Base-by-base conservation (phyloP, 257 asterid species). In the Catharanthus roseus region DNA sequence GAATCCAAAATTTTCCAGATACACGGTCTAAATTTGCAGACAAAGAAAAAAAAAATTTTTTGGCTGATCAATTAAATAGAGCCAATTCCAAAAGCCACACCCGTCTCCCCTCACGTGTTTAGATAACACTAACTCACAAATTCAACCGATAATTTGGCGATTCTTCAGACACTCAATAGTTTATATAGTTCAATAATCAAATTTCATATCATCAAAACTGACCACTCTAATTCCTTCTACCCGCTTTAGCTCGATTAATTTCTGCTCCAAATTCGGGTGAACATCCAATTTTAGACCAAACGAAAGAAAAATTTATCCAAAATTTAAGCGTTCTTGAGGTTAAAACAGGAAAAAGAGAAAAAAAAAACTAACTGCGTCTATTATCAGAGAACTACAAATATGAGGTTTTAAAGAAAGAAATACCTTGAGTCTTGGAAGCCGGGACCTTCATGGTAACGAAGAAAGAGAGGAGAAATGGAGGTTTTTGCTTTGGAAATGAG, bases 401-500 rank as follows among this genome's bases (percentile, higher is more conserved):
- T 9, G 16, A 16, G 21, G 29, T 29, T 9, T 34, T 10, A 34
- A 1, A 21, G 31, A 45, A 6, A 9, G 29, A 13, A 47, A 8
- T 10, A 87, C 96, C 96, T 87, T 84, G 92, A 80, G 77, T 71
- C 79, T 77, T 72, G 65, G 85, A 75, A 34, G 84, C 76, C 36
- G 89, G 87, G 76, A 81, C 79, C 73, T 80, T 87, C 87, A 87
- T 82, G 79, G 70, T 55, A 74, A 50, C 0, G 2, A 16, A n/a
- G 21, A 15, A 2, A 16, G 1, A 23, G 15, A 6, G 7, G 60
- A 29, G 45, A 0, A 19, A 16, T 18, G 3, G 24, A 18, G n/a
- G 55, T 49, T n/a, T n/a, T n/a, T n/a, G n/a, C n/a, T 18, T 16
- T 18, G 18, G 31, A 55, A 9, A n/a, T 23, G 10, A 5, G 13